Base-by-base conservation (phyloP, 768 basidiomycete species). In the Tulasnella sp. region DNA sequence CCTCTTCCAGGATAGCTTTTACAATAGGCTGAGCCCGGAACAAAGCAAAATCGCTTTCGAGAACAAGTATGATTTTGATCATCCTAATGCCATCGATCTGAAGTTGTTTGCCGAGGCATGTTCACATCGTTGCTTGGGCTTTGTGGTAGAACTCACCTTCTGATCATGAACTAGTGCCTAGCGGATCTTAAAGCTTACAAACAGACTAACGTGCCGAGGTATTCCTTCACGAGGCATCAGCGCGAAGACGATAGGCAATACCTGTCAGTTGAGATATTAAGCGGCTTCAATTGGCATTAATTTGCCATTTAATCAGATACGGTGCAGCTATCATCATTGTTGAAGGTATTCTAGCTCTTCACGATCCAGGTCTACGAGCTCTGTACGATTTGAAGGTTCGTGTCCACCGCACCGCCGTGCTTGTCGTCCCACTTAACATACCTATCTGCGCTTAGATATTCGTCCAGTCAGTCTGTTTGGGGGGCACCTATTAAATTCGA, bases 1-100 rank as follows among this genome's bases (percentile, higher is more conserved):
- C 38, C 71, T 38, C 44, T 39, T 72, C 42, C 85, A 96, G 94
- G 97, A 99, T 85, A 94, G 94, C 84, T 99, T 99, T 86, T 99
- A 99, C 86, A 94, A 92, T 83, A 86, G 86, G 71, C 94, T 95
- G 82, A 89, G 88, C 4, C 88, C 90, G 2, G 94, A 97, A 82
- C 92, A 99, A 85, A 87, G 95, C 27, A 89, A 87, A 8, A 87
- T 93, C n/a, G 97, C 97, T 0, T 93, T 95, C 84, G 89, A 90
- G 24, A 97, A 92, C 82, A 86, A 90, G 75, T 88, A 92, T 80
- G 95, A 97, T 83, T 93, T 97, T 81, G 97, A 99, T 83, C 94
- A 96, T 82, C 97, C 97, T 16, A 91, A 94, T 85, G 92, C 96
- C 4, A 92, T 99, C 74, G 97, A 99, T 85, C 93, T 96, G 89